Evolutionary conservation across 2,329 filamentous ascomycete genomes (phyloP).

Genomic region (Trichoderma oligosporum): DNA sequence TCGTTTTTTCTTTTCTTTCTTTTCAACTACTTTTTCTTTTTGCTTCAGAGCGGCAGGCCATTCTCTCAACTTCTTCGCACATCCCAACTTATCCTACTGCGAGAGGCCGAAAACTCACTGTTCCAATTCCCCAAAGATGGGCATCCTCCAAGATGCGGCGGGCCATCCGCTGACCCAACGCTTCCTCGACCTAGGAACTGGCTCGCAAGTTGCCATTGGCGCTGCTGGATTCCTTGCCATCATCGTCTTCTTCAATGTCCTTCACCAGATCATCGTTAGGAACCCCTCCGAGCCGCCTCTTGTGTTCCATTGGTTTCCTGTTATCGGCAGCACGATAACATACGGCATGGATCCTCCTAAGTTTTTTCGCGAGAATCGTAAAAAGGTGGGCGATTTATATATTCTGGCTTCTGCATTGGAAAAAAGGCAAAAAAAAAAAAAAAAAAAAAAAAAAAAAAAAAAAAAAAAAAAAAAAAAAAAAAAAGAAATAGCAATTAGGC

Average conservation of each 20-base stretch:
- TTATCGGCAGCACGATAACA: conserved; percentile 85
- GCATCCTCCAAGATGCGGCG: conserved; percentile 50
- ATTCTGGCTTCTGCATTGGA: too few species aligned
- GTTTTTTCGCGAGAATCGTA: conserved; percentile 74
- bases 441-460: too few species aligned
- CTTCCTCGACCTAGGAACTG: conserved; percentile 46
- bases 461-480: too few species aligned
- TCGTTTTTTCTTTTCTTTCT: background rate
- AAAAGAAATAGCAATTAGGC: too few species aligned
- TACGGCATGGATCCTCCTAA: conserved; percentile 92
- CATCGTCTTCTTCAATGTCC: conserved; percentile 71
- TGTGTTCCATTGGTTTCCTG: conserved; percentile 76
- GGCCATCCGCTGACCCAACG: conserved; percentile 48
- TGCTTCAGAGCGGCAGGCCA: background rate
- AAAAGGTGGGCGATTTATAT: conserved; percentile 66
- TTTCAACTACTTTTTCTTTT: conserved; percentile 1
- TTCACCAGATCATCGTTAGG: conserved; percentile 74
- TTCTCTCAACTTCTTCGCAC: background rate
- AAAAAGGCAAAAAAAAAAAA: too few species aligned
- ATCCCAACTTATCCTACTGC: background rate
- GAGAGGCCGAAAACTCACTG: too few species aligned
- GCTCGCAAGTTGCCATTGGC: conserved; percentile 45
- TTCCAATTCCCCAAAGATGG: conserved; percentile 44
- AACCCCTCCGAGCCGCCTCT: conserved; percentile 77
- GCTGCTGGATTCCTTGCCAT: conserved; percentile 45